Evolutionary conservation across 2,329 filamentous ascomycete species (phyloP), one percentile per base, ranked within the genome.

Genomic region (Alternaria rosae): DNA sequence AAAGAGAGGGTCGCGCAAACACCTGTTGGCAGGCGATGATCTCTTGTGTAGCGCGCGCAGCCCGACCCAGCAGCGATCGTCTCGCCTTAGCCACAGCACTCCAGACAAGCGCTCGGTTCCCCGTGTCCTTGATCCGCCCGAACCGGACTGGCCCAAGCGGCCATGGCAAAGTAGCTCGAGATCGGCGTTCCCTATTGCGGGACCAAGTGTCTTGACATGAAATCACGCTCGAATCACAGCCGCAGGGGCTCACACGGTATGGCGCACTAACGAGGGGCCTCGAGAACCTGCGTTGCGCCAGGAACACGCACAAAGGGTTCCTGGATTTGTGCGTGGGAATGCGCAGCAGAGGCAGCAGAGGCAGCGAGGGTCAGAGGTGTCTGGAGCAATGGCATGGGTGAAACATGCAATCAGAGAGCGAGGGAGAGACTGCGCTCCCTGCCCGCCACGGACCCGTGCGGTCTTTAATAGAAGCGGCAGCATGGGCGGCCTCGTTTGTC

Each of bases 51-150:
- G 61, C 56, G 64, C 56, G 64, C 57, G 35, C 44, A 57, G 59
- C 57, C 59, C 42, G 58, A 55, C 41, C 62, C 44, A 55, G 62
- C 67, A 70, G 61, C 64, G 70, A 76, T 75, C 70, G 69, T 8
- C 67, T 67, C 55, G 59, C 55, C 60, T 67, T 64, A 64, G 65
- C 64, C 61, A 68, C 61, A 44, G 44, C 63, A 66, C 66, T 69
- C 66, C 68, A 70, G 67, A 64, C 65, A 62, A 61, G 61, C 68
- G 69, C 65, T 70, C 65, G 66, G 70, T 64, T 69, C 65, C 64
- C 64, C 66, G 64, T 67, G 54, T 59, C 51, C 63, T 63, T 64
- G 70, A 62, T 69, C 69, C 65, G 69, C 67, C 56, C 67, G 64
- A 52, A 58, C 61, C 66, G 64, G 57, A 38, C 50, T 61, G 66